phyloP scores from a whole-genome alignment of 768 basidiomycete species.

The Mycena albidolilacea region DNA sequence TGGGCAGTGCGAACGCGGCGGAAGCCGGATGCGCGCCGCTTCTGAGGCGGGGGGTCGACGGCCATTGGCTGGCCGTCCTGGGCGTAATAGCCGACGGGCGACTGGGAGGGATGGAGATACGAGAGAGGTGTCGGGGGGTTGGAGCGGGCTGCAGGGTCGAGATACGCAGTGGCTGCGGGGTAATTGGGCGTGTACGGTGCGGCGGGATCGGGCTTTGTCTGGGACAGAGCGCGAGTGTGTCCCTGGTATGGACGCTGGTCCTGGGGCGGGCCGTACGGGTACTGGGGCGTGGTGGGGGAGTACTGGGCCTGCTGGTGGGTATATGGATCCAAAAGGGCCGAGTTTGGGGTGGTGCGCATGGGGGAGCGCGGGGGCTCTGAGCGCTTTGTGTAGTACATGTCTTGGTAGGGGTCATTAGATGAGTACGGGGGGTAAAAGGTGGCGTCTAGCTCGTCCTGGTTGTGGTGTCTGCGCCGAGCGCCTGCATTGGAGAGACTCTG shows the following conservation, averaged over 20 bases:
- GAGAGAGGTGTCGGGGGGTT: slow-evolving; percentile 83
- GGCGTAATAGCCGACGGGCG: slow-evolving; percentile 69
- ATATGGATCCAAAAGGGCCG: slow-evolving; percentile 77
- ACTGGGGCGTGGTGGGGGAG: slow-evolving; percentile 71
- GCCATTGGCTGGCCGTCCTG: slow-evolving; percentile 79
- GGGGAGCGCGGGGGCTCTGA: slow-evolving; percentile 74
- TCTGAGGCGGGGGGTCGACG: slow-evolving; percentile 74
- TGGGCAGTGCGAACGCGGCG: slow-evolving; percentile 81
- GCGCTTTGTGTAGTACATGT: slow-evolving; percentile 67
- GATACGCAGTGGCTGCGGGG: slow-evolving; percentile 62
- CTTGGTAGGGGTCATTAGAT: slow-evolving; percentile 62
- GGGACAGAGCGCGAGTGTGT: slow-evolving; percentile 72
- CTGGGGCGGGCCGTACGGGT: slow-evolving; percentile 61
- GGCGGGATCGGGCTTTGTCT: slow-evolving; percentile 65
- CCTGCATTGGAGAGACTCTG: slow-evolving; percentile 55
- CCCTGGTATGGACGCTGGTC: slow-evolving; percentile 66
- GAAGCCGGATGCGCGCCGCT: slow-evolving; percentile 82
- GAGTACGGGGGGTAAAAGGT: slow-evolving; percentile 36
- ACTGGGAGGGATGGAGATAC: slow-evolving; percentile 68
- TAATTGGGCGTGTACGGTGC: slow-evolving; percentile 76
- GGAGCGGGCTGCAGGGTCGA: slow-evolving; percentile 72
- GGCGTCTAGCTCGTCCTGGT: slow-evolving; percentile 41
- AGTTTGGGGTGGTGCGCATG: slow-evolving; percentile 65
- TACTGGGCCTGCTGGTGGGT: slow-evolving; percentile 75
- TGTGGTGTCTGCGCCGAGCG: slow-evolving; percentile 38